Evolutionary conservation across 2,329 filamentous ascomycete species (phyloP).

Genomic region (Aureobasidium melanogenum): DNA sequence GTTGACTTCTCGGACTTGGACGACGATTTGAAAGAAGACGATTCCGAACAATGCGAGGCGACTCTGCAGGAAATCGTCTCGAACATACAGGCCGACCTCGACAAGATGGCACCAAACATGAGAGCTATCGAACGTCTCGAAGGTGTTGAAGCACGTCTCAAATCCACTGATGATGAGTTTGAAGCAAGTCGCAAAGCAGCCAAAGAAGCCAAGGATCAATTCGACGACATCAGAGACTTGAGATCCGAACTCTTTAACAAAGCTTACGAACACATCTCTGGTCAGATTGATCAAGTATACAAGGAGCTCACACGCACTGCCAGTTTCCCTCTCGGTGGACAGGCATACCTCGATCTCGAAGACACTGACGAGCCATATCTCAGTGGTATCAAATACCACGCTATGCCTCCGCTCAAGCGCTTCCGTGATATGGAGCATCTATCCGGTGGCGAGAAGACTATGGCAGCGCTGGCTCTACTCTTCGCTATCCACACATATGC

Average conservation of each 20-base stretch:
- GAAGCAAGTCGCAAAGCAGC: conserved; percentile 71
- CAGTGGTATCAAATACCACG: conserved; percentile 94
- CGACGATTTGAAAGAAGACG: conserved; percentile 71
- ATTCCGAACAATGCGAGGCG: conserved; percentile 63
- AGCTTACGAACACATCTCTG: conserved; percentile 88
- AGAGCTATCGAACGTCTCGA: conserved; percentile 87
- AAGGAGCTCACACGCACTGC: conserved; percentile 85
- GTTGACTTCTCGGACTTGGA: conserved; percentile 77
- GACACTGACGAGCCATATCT: conserved; percentile 95
- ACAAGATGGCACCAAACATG: conserved; percentile 95
- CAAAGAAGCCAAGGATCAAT: conserved; percentile 69
- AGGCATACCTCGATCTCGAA: conserved; percentile 83
- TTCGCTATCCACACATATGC: conserved; percentile 97
- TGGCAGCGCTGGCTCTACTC: conserved; percentile 90
- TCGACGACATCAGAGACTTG: conserved; percentile 70
- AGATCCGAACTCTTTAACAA: conserved; percentile 90
- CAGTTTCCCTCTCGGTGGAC: conserved; percentile 86
- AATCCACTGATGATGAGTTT: conserved; percentile 80
- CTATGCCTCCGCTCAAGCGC: conserved; percentile 95
- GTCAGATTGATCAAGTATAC: conserved; percentile 90
- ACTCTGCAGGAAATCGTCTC: conserved; percentile 69
- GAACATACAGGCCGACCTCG: conserved; percentile 66
- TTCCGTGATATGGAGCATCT: conserved; percentile 99
- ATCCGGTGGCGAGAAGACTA: conserved; percentile 96
- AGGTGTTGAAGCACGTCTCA: conserved; percentile 72